A percentile compares a stretch with the other conserved stretches of the same genome.
Evolutionary conservation across 768 basidiomycete species (phyloP).

Genomic region (Lenzites betulinus): DNA sequence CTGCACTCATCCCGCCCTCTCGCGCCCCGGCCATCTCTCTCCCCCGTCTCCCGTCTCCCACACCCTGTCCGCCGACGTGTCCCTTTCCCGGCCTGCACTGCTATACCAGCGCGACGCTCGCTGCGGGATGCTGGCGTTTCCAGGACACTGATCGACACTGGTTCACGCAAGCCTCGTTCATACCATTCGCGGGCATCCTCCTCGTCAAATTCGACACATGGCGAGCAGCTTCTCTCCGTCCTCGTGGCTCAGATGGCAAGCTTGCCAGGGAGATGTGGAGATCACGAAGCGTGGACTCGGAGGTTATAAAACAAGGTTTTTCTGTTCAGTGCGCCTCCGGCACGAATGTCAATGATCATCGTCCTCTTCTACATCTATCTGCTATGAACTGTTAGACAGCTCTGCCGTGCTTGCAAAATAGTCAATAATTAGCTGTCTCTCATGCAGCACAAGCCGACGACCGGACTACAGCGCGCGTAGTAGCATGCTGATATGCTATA

Average conservation of each 20-base stretch:
- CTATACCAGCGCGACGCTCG: too few relatives aligned
- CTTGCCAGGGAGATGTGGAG: background rate
- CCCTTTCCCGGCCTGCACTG: background rate
- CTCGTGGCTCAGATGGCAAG: background rate
- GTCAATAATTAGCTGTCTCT: too few relatives aligned
- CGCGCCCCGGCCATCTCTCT: conserved; percentile 11
- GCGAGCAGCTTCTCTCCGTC: background rate
- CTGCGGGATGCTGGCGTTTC: background rate
- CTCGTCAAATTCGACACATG: conserved; percentile 3
- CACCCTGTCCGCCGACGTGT: conserved; percentile 2
- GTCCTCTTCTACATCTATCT: too few relatives aligned
- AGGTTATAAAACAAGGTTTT: background rate
- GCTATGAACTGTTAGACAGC: too few relatives aligned
- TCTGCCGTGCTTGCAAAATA: too few relatives aligned
- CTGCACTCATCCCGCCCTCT: conserved; percentile 5
- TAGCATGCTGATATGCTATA: too few relatives aligned
- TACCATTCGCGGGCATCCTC: background rate
- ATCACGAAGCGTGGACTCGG: background rate
- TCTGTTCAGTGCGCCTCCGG: background rate
- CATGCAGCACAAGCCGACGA: too few relatives aligned
- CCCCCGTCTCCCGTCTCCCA: conserved; percentile 8
- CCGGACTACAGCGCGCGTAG: too few relatives aligned
- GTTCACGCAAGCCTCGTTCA: background rate
- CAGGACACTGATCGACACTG: background rate
- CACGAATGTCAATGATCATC: too few relatives aligned